These are phyloP conservation scores for Phytophthora tentaculata DNA, from an alignment of 352 stramenopile genomes.

Conservation along the genomic window DNA sequence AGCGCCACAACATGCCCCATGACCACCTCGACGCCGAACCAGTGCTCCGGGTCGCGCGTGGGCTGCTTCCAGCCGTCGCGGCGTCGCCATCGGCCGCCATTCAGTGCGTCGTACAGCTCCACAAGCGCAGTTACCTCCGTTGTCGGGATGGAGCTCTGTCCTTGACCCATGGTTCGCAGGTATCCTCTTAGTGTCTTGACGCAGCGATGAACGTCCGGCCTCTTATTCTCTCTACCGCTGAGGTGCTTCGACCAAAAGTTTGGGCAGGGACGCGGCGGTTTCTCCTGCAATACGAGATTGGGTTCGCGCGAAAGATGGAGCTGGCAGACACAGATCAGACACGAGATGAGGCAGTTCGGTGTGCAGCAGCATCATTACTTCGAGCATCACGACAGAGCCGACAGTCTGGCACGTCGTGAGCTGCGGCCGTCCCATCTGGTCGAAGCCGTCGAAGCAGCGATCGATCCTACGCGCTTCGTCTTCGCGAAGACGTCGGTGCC, in stretches of 20 bases:
- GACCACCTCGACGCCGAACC: slow-evolving; percentile 78
- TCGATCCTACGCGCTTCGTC: slow-evolving; percentile 12
- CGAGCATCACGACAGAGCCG: slow-evolving; percentile 8
- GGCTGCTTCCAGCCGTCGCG: slow-evolving; percentile 81
- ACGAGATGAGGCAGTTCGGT: slow-evolving; percentile 11
- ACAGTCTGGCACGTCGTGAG: slow-evolving; percentile 6
- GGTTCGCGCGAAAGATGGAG: slow-evolving; percentile 1
- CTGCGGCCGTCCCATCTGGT: slow-evolving; percentile 23
- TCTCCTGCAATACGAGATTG: slow-evolving; percentile 12
- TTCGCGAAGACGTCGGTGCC: neutral
- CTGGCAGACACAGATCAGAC: slow-evolving; percentile 5
- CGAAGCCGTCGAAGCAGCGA: slow-evolving; percentile 10
- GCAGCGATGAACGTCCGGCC: neutral
- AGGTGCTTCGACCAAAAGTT: neutral
- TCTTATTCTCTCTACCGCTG: slow-evolving; percentile 26
- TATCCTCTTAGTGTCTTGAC: neutral
- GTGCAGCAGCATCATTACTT: slow-evolving; percentile 12
- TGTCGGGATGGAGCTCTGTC: slow-evolving; percentile 78
- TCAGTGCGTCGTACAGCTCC: slow-evolving; percentile 75
- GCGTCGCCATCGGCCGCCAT: slow-evolving; percentile 72
- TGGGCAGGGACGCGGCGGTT: slow-evolving; percentile 15
- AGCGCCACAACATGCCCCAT: slow-evolving; percentile 80
- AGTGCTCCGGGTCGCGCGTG: slow-evolving; percentile 74
- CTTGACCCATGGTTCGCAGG: slow-evolving; percentile 61
- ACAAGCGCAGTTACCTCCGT: slow-evolving; percentile 72